Percentiles rank a stretch among this genome's conserved stretches.
These are phyloP conservation scores for Angophora floribunda DNA, from an alignment of 345 rosid species.

Conservation along the genomic window DNA sequence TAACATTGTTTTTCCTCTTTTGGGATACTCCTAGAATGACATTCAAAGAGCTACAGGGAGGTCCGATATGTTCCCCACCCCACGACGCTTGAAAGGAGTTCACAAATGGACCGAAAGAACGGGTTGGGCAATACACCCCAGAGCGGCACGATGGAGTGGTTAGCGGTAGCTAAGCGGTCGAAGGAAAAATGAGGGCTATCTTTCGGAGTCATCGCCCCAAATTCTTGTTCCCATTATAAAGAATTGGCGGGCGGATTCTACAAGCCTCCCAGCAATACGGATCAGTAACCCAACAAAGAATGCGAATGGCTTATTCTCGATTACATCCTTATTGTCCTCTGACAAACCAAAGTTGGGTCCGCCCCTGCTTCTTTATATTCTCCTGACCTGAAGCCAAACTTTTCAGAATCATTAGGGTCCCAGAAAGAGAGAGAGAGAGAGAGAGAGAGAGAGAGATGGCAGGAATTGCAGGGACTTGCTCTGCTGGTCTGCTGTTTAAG, in stretches of 20 bases:
- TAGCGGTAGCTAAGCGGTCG: slow-evolving; percentile 14
- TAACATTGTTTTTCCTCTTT: too few relatives aligned
- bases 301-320: not conserved
- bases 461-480: slow-evolving; percentile 17
- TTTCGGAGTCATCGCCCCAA: slow-evolving; percentile 9
- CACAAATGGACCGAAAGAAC: not conserved
- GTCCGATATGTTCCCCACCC: not conserved
- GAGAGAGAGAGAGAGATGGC: slow-evolving; percentile 22
- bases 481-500: slow-evolving; percentile 15
- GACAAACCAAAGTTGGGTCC: slow-evolving; percentile 17
- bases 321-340: slow-evolving; percentile 6
- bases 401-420: not conserved
- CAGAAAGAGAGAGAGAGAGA: not conserved
- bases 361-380: not conserved
- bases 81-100: not conserved
- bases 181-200: slow-evolving; percentile 1
- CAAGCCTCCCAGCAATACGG: not conserved
- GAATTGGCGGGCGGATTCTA: slow-evolving; percentile 10
- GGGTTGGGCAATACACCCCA: not conserved
- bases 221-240: not conserved
- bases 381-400: not conserved
- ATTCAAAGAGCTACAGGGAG: not conserved
- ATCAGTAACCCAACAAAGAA: not conserved
- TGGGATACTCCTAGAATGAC: not conserved
- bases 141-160: not conserved